Conservation (phyloP, 768 basidiomycete genomes). For the Cytidiella melzeri region DNA sequence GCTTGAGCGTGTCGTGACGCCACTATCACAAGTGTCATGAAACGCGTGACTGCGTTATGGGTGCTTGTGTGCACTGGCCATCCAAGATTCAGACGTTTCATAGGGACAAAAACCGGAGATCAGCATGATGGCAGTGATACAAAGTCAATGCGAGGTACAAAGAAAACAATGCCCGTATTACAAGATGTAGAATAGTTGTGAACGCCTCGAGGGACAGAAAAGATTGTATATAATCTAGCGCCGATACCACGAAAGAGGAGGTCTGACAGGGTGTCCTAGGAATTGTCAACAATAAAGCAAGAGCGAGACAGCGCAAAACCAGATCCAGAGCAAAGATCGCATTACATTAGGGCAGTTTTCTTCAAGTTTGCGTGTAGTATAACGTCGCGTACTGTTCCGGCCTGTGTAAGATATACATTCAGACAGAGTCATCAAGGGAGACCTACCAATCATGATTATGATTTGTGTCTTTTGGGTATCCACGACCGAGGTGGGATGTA, state of each 20-base stretch:
- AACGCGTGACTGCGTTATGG: slow-evolving; percentile 7
- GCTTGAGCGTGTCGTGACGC: background rate
- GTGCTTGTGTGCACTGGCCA: slow-evolving; percentile 7
- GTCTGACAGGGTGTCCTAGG: too few relatives aligned
- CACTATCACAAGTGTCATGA: background rate
- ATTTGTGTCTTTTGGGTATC: slow-evolving; percentile 68
- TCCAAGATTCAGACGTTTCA: slow-evolving; percentile 2
- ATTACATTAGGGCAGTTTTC: slow-evolving; percentile 24
- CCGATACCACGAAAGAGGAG: too few relatives aligned
- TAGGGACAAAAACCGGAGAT: background rate
- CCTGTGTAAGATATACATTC: background rate
- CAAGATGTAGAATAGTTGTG: slow-evolving; percentile 3
- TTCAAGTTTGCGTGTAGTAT: slow-evolving; percentile 26
- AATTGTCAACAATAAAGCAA: too few relatives aligned
- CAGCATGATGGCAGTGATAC: background rate
- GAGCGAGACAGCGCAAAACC: too few relatives aligned
- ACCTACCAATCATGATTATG: slow-evolving; percentile 68
- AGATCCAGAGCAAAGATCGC: too few relatives aligned
- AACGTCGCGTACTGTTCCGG: slow-evolving; percentile 22
- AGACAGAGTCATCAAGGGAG: background rate
- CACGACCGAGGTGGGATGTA: slow-evolving; percentile 78
- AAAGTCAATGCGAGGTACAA: background rate
- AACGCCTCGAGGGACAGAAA: too few relatives aligned
- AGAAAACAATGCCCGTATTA: background rate
- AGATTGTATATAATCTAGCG: too few relatives aligned